Conservation (phyloP, 2,329 filamentous ascomycete genomes). For the Leptographium galeiforme region DNA sequence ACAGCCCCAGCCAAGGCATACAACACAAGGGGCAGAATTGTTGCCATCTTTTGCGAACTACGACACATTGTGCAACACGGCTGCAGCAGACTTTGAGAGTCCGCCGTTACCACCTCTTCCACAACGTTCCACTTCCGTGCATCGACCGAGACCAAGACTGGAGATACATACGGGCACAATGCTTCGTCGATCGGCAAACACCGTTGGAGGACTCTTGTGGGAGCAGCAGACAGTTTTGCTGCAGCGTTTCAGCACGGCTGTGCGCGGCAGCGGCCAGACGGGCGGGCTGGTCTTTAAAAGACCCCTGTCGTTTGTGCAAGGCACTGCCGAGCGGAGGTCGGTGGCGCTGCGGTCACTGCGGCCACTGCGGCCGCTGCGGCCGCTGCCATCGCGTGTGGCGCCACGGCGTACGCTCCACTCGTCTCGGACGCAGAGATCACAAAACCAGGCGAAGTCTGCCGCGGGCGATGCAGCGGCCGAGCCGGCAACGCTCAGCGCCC, state of each 20-base stretch:
- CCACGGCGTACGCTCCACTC: conserved; percentile 16
- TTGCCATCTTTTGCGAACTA: too few relatives aligned
- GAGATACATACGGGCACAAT: not conserved
- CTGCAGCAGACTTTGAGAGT: not conserved
- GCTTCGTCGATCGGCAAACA: not conserved
- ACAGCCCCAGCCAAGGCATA: not conserved
- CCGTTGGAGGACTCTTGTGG: not conserved
- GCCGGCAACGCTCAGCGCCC: conserved; percentile 46
- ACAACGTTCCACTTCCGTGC: not conserved
- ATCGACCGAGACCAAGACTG: not conserved
- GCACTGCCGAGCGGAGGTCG: not conserved
- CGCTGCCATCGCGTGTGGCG: not conserved
- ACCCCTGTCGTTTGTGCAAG: not conserved
- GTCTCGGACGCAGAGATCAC: conserved; percentile 14
- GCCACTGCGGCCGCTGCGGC: not conserved
- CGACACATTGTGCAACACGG: too few relatives aligned
- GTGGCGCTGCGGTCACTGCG: not conserved
- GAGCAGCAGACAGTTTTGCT: not conserved
- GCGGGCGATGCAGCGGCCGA: conserved; percentile 8
- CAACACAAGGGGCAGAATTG: too few relatives aligned
- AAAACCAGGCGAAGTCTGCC: conserved; percentile 7
- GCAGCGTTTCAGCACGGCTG: not conserved
- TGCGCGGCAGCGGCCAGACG: not conserved
- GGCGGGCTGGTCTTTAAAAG: not conserved
- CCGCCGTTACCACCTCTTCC: not conserved